Percentiles rank a stretch among this genome's conserved stretches.
phyloP scores from a whole-genome alignment of 257 asterid species.

The Salvia splendens region DNA sequence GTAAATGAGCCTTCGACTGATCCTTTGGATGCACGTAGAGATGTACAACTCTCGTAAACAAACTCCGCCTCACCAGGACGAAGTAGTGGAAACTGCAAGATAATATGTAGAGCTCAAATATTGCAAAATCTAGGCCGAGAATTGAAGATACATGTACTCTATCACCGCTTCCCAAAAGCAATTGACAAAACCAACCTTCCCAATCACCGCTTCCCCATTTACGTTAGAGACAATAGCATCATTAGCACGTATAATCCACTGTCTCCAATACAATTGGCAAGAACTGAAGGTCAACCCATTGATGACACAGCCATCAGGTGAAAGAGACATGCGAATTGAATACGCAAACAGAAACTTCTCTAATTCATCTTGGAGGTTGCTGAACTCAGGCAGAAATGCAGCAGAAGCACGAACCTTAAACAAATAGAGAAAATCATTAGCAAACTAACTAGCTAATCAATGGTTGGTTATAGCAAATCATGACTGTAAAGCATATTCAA shows the following conservation, averaged over 20 bases:
- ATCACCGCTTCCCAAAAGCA: background rate
- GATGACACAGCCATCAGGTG: conserved; percentile 69
- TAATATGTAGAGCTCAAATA: conserved; percentile 30
- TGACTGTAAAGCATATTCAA: no score
- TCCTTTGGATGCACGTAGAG: conserved; percentile 53
- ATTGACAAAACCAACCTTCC: conserved; percentile 56
- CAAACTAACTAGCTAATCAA: no score
- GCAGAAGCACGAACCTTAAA: conserved; percentile 93
- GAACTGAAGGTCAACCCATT: conserved; percentile 60
- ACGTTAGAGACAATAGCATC: conserved; percentile 53
- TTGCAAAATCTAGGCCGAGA: conserved; percentile 1
- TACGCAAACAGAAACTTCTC: conserved; percentile 66
- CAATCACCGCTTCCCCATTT: conserved; percentile 88
- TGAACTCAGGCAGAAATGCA: conserved; percentile 73
- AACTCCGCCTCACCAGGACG: conserved; percentile 76
- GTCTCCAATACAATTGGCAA: conserved; percentile 87
- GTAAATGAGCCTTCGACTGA: conserved; percentile 84
- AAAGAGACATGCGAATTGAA: conserved; percentile 82
- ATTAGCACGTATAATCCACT: conserved; percentile 67
- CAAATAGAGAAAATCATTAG: background rate
- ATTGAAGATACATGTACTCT: conserved; percentile 13
- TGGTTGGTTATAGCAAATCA: no score
- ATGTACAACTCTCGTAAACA: conserved; percentile 73
- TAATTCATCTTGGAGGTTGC: conserved; percentile 58
- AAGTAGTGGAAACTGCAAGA: conserved; percentile 77